A percentile compares a stretch with the other conserved stretches of the same genome.
Conservation (phyloP, 2,329 filamentous ascomycete species). For the Neopestalotiopsis rosae region DNA sequence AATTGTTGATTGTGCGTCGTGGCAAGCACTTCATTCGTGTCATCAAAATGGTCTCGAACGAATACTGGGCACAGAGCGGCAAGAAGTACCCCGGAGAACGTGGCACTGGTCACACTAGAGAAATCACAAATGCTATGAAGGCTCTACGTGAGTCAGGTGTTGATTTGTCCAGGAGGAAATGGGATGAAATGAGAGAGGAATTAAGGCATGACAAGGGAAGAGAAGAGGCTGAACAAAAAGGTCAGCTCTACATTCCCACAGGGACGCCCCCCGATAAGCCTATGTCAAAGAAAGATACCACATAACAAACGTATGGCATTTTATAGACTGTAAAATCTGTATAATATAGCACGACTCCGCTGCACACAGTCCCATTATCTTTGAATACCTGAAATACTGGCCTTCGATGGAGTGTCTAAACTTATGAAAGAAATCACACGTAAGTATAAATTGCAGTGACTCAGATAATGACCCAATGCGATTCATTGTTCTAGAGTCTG, state of each 20-base stretch:
- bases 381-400: not conserved
- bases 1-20: slow-evolving; percentile 64
- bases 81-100: slow-evolving; percentile 59
- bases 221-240: slow-evolving; percentile 11
- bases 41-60: slow-evolving; percentile 63
- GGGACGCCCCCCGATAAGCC: slow-evolving; percentile 8
- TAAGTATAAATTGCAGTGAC: no score
- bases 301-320: not conserved
- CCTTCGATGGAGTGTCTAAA: no score
- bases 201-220: slow-evolving; percentile 25
- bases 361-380: not conserved
- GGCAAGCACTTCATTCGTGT: slow-evolving; percentile 69
- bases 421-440: no score
- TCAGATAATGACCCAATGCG: no score
- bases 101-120: slow-evolving; percentile 52
- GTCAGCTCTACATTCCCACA: slow-evolving; percentile 13
- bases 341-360: not conserved
- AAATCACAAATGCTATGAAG: slow-evolving; percentile 39
- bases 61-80: slow-evolving; percentile 56
- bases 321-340: not conserved
- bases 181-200: slow-evolving; percentile 24
- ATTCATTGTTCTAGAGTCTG: no score
- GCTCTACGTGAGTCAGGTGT: slow-evolving; percentile 12
- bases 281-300: slow-evolving; percentile 3
- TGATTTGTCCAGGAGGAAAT: slow-evolving; percentile 11